Base-by-base conservation (phyloP, 371 early-diverging fungal species). In the Mucor lusitanicus region DNA sequence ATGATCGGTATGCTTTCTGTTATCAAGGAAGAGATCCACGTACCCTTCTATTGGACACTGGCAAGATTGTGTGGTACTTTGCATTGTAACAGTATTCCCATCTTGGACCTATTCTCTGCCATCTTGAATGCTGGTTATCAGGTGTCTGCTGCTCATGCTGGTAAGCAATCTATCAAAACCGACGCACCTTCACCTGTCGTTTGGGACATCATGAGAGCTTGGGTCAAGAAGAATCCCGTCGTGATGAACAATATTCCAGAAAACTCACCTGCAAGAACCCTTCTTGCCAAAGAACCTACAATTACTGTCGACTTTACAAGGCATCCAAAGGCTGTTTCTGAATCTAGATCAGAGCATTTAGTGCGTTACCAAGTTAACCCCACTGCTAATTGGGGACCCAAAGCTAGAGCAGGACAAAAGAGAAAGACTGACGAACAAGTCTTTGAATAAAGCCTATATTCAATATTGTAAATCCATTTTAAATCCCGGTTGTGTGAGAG, bases 1-100 rank as follows among this genome's bases (percentile, higher is more conserved):
- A 96, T 99, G 89, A 72, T 90, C 74, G 99, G 99, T 25, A 96
- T 99, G 94, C 78, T 99, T 40, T 89, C 92, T 28, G 94, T 98
- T 0, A 90, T 95, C 30, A 88, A 88, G 17, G 99, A 97, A 80
- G 93, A 92, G 74, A 74, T 92, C 3, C 89, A 94, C 63, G 73
- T 75, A 7, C 97, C 97, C 8, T 85, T 97, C 59, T 96, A 92
- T 72, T 95, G 95, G 82, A 88, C 88, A 15, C 70, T 94, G n/a
- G 73, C 85, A 25, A 69, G 79, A 6, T 71, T 95, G 27, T 75
- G 85, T 65, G 82, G 86, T 33, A 84, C 88, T 33, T 30, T 96
- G 44, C 93, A 91, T 69, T 86, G 93, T 80, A 85, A 81, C 59
- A 85, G 84, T 72, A 72, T 77, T 59, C 69, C 74, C 32, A 57